Evolutionary conservation across 139 green algal species (phyloP), one percentile per base, ranked within the genome.

Genomic region (Zygnema circumcarinatum): DNA sequence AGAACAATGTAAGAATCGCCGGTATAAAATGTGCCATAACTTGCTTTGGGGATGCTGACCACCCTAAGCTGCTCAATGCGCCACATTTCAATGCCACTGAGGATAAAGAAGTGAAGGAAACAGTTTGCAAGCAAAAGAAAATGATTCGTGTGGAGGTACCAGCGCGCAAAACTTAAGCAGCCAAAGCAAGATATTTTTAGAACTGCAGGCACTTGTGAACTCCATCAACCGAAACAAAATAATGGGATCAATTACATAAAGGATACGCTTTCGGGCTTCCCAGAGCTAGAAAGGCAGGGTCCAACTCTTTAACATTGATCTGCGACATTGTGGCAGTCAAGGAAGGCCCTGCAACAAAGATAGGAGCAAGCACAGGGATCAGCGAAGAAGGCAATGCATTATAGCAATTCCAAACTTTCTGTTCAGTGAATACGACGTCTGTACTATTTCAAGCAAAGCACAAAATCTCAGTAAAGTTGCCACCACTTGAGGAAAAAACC

Each of bases 1-100:
- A 89, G 80, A 35, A 91, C 36, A 22, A 91, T 73, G 32, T 91
- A 91, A 1, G 82, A 67, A 73, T 89, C 87, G 1, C 85, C 85
- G 16, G 81, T 76, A 74, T 74, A 83, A 67, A 91, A 91, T 67
- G 62, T 84, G 29, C 87, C 87, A 67, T 89, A 40, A 35, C 79
- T n/a, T 1, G 35, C 52, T 42, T 88, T 79, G 2, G 79, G 62
- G 21, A 91, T 38, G 2, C 31, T 35, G 2, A 83, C 87, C 2
- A 69, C 29, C 20, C 74, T 78, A 32, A 81, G 74, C 20, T 0
- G 31, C n/a, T 89, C 38, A 40, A 88, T 39, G 31, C 78, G 76
- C 84, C 84, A 89, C 21, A 89, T 47, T 20, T 88, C 75, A 74
- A 88, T 67, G 1, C 83, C 83, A 41, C 83, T 88, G 83, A 32